Conservation (phyloP, 768 basidiomycete species). For the Sporobolomyces roseus region DNA sequence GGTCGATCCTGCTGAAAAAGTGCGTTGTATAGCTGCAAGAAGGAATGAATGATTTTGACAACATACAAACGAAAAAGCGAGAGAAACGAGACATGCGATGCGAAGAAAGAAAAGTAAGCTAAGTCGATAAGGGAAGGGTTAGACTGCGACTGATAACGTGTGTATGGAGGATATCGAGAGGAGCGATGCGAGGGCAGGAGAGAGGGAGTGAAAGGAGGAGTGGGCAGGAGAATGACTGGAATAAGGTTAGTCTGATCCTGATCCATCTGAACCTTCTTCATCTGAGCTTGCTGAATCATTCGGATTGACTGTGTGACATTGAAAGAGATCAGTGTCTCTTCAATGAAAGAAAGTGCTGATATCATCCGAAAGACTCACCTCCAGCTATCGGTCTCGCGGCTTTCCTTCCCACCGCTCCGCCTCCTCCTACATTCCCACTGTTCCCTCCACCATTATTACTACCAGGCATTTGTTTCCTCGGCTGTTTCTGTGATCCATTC, state of each 20-base stretch:
- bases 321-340: too few relatives aligned
- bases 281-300: slow-evolving; percentile 7
- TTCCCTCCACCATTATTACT: background rate
- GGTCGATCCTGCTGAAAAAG: too few relatives aligned
- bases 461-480: slow-evolving; percentile 11
- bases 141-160: too few relatives aligned
- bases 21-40: too few relatives aligned
- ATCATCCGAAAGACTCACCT: background rate
- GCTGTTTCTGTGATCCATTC: slow-evolving; percentile 19
- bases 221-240: background rate
- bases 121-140: too few relatives aligned
- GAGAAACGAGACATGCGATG: too few relatives aligned
- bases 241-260: slow-evolving; percentile 25
- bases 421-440: background rate
- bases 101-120: too few relatives aligned
- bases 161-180: too few relatives aligned
- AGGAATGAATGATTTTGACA: too few relatives aligned
- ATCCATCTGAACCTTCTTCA: slow-evolving; percentile 24
- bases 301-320: background rate
- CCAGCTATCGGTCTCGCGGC: slow-evolving; percentile 1
- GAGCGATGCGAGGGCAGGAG: background rate
- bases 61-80: too few relatives aligned
- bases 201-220: too few relatives aligned
- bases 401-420: background rate
- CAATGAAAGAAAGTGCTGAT: background rate